Base-by-base conservation (phyloP, 2,329 filamentous ascomycete species). In the Neodidymelliopsis sp. region DNA sequence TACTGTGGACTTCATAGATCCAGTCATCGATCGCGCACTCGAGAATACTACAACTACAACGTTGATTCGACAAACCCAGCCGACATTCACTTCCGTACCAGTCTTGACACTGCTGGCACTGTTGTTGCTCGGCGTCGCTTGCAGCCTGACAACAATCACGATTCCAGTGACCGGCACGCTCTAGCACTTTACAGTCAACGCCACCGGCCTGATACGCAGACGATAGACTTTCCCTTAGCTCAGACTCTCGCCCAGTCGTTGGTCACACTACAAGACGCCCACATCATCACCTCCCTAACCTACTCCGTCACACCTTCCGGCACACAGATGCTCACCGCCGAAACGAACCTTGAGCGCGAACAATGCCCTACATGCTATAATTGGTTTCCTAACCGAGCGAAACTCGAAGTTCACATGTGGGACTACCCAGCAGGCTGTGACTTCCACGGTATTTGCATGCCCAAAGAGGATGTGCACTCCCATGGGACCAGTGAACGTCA, bases 291-390 rank as follows among this genome's bases (percentile, higher is more conserved):
- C 6, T 42, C 43, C 2, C 15, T 62, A n/a, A 57, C 54, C 2
- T 58, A 63, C 31, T 33, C 35, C 4, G 36, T 55, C 33, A 36
- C 48, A 4, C 44, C 46, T 0, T 23, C 28, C 6, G 60, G 60
- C 9, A 19, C 37, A 11, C 44, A 60, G 15, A 36, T 45, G 6
- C 35, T 66, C 16, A 53, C 49, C 3, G 58, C 60, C 1, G 38
- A 42, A 6, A 49, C 59, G 3, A 66, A 63, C n/a, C 49, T 54
- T 18, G 57, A 65, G 2, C 62, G 60, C 27, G 53, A 60, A 24
- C 57, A 61, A 15, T 66, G 63, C 28, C 6, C 44, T 8, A 29
- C 38, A 3, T 66, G 62, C 28, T 29, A 13, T 25, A 15, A 23
- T 7, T 63, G 58, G 54, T 65, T 63, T 25, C 30, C 59, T 9